These are phyloP conservation scores for Sinapis alba DNA, from an alignment of 441 rosid genomes.

Conservation along the genomic window DNA sequence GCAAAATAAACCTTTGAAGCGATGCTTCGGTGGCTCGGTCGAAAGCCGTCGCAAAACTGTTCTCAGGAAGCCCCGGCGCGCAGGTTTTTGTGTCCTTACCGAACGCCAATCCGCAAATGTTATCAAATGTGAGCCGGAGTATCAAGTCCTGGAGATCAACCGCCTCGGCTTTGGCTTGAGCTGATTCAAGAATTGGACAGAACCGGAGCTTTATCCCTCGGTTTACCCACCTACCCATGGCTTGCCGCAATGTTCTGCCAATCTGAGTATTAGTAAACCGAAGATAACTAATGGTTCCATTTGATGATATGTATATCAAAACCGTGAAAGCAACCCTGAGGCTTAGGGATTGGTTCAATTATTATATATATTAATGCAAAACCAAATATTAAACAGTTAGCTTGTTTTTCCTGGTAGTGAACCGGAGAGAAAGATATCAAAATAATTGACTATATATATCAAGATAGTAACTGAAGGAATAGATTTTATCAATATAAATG, in stretches of 20 bases:
- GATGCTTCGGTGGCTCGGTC: constrained; percentile 95
- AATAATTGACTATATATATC: neutral
- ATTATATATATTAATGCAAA: neutral
- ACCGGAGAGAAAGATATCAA: neutral
- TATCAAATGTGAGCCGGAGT: constrained; percentile 93
- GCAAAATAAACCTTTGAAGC: constrained; percentile 88
- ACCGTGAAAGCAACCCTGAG: neutral
- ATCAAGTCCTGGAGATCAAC: constrained; percentile 85
- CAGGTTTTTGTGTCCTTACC: constrained; percentile 94
- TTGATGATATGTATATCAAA: neutral
- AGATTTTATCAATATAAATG: neutral
- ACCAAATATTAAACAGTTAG: neutral
- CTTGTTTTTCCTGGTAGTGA: neutral
- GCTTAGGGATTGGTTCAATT: neutral
- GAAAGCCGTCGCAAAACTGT: constrained; percentile 80
- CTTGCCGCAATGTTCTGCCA: constrained; percentile 80
- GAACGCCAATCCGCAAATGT: constrained; percentile 94
- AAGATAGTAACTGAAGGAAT: neutral
- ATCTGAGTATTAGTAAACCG: neutral
- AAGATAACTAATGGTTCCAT: neutral
- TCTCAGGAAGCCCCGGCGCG: constrained; percentile 69
- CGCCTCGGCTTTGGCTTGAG: constrained; percentile 53
- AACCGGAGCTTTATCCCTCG: constrained; percentile 73
- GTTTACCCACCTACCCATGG: constrained; percentile 95
- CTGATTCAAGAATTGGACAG: constrained; percentile 72